Evolutionary conservation across 2,329 filamentous ascomycete species (phyloP).

Genomic region (Fusarium sp.): DNA sequence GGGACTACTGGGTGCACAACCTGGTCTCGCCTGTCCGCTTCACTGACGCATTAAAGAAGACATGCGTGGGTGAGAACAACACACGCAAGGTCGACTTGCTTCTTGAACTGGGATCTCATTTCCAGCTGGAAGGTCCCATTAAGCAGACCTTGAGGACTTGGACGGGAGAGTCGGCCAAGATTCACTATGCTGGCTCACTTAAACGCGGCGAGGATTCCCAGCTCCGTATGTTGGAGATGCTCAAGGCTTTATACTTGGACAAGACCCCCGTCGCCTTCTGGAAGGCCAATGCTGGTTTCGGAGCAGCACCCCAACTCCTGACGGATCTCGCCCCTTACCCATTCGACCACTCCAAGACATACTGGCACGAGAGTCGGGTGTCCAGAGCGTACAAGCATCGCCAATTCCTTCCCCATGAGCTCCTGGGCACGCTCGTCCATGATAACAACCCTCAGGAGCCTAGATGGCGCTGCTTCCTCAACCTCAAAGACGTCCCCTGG

Average conservation of each 20-base stretch:
- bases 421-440: background rate
- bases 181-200: background rate
- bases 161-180: background rate
- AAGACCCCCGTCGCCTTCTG: background rate
- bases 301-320: background rate
- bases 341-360: slow-evolving; percentile 55
- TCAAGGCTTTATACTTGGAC: background rate
- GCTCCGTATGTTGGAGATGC: background rate
- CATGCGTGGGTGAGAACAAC: slow-evolving; percentile 20
- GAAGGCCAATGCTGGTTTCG: slow-evolving; percentile 4
- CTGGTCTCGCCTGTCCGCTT: slow-evolving; percentile 26
- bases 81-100: slow-evolving; percentile 4
- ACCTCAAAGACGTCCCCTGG: slow-evolving; percentile 10
- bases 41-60: slow-evolving; percentile 9
- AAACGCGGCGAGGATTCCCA: background rate
- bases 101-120: slow-evolving; percentile 5
- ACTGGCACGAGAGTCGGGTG: slow-evolving; percentile 5
- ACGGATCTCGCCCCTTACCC: slow-evolving; percentile 55
- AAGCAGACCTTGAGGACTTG: slow-evolving; percentile 1
- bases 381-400: background rate
- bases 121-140: background rate
- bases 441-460: slow-evolving; percentile 1
- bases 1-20: slow-evolving; percentile 43
- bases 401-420: slow-evolving; percentile 5
- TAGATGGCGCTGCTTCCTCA: slow-evolving; percentile 7